Evolutionary conservation across 352 stramenopile genomes (phyloP).

Genomic region (Aphanomyces euteiches): DNA sequence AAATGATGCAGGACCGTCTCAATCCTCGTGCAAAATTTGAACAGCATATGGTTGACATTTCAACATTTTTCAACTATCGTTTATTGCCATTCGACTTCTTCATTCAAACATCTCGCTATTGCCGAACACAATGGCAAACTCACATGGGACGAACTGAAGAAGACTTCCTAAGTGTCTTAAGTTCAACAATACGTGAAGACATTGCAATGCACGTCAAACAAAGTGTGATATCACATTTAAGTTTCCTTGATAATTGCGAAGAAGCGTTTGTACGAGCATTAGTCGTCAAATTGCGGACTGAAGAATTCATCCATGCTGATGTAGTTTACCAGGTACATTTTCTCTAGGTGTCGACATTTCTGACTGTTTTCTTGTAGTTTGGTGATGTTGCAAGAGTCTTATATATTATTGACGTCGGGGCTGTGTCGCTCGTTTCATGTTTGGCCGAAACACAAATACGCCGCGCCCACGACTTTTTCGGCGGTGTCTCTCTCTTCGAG

Average conservation of each 20-base stretch:
- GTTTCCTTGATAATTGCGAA: neutral
- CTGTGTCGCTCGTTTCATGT: neutral
- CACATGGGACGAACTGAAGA: constrained; percentile 14
- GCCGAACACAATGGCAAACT: constrained; percentile 13
- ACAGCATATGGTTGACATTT: constrained; percentile 25
- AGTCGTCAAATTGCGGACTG: constrained; percentile 6
- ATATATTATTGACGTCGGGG: constrained; percentile 13
- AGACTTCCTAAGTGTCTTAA: constrained; percentile 9
- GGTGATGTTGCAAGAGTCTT: constrained; percentile 12
- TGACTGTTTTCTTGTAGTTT: constrained; percentile 10
- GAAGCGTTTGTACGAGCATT: constrained; percentile 22
- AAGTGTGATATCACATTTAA: constrained; percentile 6
- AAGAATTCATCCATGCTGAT: constrained; percentile 22
- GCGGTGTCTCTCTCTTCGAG: constrained; percentile 15
- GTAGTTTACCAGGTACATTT: constrained; percentile 26
- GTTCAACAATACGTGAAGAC: constrained; percentile 11
- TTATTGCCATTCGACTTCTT: constrained; percentile 24
- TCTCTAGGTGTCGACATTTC: neutral
- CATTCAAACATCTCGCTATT: constrained; percentile 20
- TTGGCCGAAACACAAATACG: neutral
- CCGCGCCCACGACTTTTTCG: constrained; percentile 15
- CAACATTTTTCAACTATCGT: constrained; percentile 24
- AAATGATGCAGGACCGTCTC: constrained; percentile 17
- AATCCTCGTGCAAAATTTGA: constrained; percentile 4
- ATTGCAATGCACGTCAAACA: constrained; percentile 28